phyloP scores from a whole-genome alignment of 148 eudicot genomes.

The Spergularia marina region DNA sequence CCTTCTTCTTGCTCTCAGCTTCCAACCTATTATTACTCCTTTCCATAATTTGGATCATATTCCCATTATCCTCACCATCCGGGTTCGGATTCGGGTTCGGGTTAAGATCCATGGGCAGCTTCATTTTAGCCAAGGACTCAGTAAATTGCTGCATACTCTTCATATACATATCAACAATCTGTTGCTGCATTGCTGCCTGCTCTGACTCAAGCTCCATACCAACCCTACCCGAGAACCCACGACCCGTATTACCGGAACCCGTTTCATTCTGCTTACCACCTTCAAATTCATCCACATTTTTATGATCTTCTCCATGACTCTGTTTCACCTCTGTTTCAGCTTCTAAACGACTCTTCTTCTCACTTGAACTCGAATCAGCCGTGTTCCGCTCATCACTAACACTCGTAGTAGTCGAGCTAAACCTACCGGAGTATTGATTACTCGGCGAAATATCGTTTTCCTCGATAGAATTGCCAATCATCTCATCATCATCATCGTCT shows the following conservation, averaged over 20 bases:
- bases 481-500: conserved; percentile 42
- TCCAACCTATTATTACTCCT: conserved; percentile 30
- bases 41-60: conserved; percentile 30
- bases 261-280: conserved; percentile 8
- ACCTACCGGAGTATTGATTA: conserved; percentile 36
- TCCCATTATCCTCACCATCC: conserved; percentile 21
- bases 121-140: conserved; percentile 74
- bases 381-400: conserved; percentile 60
- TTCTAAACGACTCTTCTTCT: background rate
- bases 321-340: conserved; percentile 28
- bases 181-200: conserved; percentile 72
- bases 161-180: conserved; percentile 81
- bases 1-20: conserved; percentile 48
- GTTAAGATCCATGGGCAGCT: conserved; percentile 70
- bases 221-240: conserved; percentile 30
- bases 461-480: conserved; percentile 44
- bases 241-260: conserved; percentile 20
- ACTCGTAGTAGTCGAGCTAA: conserved; percentile 57
- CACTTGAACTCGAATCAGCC: conserved; percentile 36
- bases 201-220: conserved; percentile 46
- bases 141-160: conserved; percentile 83
- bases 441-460: conserved; percentile 26
- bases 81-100: conserved; percentile 21
- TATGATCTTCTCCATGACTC: conserved; percentile 9
- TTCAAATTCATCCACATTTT: conserved; percentile 25